A percentile compares a stretch with the other conserved stretches of the same genome.
Evolutionary conservation across 345 rosid genomes (phyloP).

Genomic region (Hibiscus trionum): DNA sequence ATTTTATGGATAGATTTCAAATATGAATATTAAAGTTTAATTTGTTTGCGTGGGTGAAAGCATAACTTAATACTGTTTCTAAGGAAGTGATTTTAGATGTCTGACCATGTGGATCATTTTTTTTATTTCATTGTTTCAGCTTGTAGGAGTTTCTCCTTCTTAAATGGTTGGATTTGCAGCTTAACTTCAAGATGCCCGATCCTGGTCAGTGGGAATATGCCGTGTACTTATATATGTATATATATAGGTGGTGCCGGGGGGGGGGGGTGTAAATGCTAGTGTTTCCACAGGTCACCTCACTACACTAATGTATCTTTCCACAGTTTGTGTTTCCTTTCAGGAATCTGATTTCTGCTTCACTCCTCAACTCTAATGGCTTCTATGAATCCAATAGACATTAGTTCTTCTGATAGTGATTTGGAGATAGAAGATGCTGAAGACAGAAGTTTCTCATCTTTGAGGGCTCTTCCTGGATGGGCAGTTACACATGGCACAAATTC

Average conservation of each 20-base stretch:
- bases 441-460: constrained; percentile 10
- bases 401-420: constrained; percentile 76
- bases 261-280: neutral
- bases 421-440: constrained; percentile 35
- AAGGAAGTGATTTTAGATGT: constrained; percentile 10
- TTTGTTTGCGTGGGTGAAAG: neutral
- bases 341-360: constrained; percentile 10
- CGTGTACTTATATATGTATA: no score
- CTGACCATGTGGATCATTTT: constrained; percentile 16
- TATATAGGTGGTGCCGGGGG: neutral
- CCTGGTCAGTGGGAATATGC: constrained; percentile 16
- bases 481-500: constrained; percentile 14
- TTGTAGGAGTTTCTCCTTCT: constrained; percentile 19
- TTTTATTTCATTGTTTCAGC: constrained; percentile 13
- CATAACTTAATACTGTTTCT: neutral
- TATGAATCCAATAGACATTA: constrained; percentile 52
- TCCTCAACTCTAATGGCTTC: constrained; percentile 26
- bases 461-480: constrained; percentile 36
- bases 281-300: neutral
- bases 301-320: constrained; percentile 6
- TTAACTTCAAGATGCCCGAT: constrained; percentile 20
- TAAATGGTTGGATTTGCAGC: constrained; percentile 13
- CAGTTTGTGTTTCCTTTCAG: constrained; percentile 28
- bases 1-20: neutral
- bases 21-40: neutral